phyloP scores from a whole-genome alignment of 495 filamentous ascomycete genomes.

The Astrocystis sublimbata region DNA sequence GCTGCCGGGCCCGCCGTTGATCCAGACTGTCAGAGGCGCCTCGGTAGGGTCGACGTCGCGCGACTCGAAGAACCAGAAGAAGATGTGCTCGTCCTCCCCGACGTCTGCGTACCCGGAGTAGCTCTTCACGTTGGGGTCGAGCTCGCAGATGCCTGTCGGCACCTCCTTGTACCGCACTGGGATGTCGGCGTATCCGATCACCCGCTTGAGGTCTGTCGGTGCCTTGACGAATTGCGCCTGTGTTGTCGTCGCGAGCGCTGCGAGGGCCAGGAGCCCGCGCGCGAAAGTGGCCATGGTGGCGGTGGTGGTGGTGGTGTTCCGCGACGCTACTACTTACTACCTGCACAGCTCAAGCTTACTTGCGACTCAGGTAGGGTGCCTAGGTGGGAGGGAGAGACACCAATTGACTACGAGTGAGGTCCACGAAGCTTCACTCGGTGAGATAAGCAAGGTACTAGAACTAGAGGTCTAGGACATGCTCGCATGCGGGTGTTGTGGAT shows the following conservation, averaged over 20 bases:
- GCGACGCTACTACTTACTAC: background rate
- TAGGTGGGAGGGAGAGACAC: background rate
- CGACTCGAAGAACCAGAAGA: slow-evolving; percentile 68
- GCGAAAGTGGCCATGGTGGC: slow-evolving; percentile 28
- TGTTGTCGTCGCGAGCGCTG: slow-evolving; percentile 13
- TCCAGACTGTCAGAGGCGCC: slow-evolving; percentile 64
- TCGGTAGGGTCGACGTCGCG: slow-evolving; percentile 52
- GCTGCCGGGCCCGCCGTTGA: slow-evolving; percentile 62
- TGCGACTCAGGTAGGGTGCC: background rate
- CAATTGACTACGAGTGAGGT: background rate
- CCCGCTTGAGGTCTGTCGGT: slow-evolving; percentile 54
- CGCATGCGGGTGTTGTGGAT: background rate
- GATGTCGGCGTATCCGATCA: slow-evolving; percentile 53
- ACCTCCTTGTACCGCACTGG: slow-evolving; percentile 63
- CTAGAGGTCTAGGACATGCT: background rate
- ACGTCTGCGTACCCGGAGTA: slow-evolving; percentile 70
- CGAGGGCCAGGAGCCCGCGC: slow-evolving; percentile 27
- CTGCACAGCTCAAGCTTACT: background rate
- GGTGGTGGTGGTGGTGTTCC: background rate
- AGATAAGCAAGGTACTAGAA: too few relatives aligned
- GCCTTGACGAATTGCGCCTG: slow-evolving; percentile 60
- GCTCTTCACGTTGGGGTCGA: slow-evolving; percentile 63
- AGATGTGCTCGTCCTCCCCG: slow-evolving; percentile 60
- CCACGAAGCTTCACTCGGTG: background rate
- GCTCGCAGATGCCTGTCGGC: slow-evolving; percentile 64